Percentiles rank a stretch among this genome's conserved stretches.
Conservation (phyloP, 1,284 basidiomycete species). For the Cryptococcus maquisensis region DNA sequence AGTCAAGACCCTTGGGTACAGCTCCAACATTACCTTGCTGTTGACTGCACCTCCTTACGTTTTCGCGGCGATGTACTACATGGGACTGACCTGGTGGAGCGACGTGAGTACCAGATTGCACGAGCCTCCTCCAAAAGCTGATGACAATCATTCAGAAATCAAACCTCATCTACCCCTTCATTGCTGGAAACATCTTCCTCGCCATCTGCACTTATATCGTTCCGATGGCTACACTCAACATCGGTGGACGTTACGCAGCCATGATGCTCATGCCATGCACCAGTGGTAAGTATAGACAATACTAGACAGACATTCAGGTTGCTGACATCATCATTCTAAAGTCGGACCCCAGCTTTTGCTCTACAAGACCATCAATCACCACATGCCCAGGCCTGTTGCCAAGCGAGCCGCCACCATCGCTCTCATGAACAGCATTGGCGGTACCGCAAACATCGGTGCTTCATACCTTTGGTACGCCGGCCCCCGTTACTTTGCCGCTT, state of each 20-base stretch:
- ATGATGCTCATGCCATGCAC: slow-evolving; percentile 35
- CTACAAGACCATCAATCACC: slow-evolving; percentile 34
- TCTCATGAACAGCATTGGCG: slow-evolving; percentile 33
- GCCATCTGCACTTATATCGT: slow-evolving; percentile 29
- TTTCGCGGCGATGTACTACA: slow-evolving; percentile 24
- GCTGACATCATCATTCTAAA: background rate
- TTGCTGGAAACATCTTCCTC: slow-evolving; percentile 21
- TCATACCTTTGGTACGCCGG: slow-evolving; percentile 18
- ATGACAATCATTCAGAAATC: slow-evolving; percentile 2
- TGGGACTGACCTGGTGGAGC: slow-evolving; percentile 18
- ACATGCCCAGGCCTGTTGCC: slow-evolving; percentile 27
- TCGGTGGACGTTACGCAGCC: slow-evolving; percentile 35
- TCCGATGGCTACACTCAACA: slow-evolving; percentile 27
- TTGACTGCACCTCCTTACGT: slow-evolving; percentile 48
- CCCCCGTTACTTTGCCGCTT: slow-evolving; percentile 19
- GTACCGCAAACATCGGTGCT: slow-evolving; percentile 24
- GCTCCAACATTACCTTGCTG: slow-evolving; percentile 38
- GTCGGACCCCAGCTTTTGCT: slow-evolving; percentile 35
- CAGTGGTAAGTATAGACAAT: slow-evolving; percentile 7
- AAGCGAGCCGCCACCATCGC: slow-evolving; percentile 35
- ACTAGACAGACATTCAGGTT: background rate
- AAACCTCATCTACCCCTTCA: slow-evolving; percentile 21
- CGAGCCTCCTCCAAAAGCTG: too few species aligned
- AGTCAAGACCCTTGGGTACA: slow-evolving; percentile 39
- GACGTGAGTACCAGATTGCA: slow-evolving; percentile 19